Conservation (phyloP, 2,329 filamentous ascomycete species). For the Penicillium sp. region DNA sequence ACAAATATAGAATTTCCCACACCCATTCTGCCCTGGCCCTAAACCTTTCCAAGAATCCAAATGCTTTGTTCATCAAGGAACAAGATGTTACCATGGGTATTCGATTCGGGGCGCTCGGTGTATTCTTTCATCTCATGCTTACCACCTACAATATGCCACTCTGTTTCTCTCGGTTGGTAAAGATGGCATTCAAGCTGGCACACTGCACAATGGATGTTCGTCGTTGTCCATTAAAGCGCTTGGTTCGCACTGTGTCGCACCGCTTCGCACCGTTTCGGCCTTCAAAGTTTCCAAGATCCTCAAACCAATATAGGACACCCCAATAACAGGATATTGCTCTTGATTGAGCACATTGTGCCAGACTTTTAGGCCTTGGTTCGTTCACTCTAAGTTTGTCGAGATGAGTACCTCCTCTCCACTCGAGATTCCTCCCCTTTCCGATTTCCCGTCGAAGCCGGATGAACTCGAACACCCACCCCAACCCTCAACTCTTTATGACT, state of each 20-base stretch:
- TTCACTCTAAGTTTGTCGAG: neutral
- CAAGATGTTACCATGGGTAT: neutral
- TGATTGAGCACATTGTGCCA: neutral
- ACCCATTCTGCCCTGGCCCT: neutral
- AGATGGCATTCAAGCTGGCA: neutral
- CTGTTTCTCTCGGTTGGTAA: neutral
- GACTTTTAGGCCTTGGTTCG: neutral
- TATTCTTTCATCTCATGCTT: constrained; percentile 4
- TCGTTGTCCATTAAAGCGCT: constrained; percentile 6
- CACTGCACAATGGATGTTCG: neutral
- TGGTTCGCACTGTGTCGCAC: neutral
- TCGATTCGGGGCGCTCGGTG: neutral
- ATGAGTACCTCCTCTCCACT: neutral
- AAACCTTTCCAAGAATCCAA: neutral
- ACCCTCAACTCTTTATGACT: neutral
- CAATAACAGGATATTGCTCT: neutral
- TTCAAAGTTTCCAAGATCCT: neutral
- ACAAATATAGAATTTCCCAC: constrained; percentile 1
- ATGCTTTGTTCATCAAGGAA: constrained; percentile 1
- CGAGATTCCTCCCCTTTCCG: neutral
- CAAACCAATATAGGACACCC: neutral
- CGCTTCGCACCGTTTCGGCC: neutral
- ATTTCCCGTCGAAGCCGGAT: neutral
- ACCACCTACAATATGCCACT: constrained; percentile 1
- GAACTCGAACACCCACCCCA: neutral